phyloP scores from a whole-genome alignment of 768 basidiomycete species.

The Tephrocybe sp. region DNA sequence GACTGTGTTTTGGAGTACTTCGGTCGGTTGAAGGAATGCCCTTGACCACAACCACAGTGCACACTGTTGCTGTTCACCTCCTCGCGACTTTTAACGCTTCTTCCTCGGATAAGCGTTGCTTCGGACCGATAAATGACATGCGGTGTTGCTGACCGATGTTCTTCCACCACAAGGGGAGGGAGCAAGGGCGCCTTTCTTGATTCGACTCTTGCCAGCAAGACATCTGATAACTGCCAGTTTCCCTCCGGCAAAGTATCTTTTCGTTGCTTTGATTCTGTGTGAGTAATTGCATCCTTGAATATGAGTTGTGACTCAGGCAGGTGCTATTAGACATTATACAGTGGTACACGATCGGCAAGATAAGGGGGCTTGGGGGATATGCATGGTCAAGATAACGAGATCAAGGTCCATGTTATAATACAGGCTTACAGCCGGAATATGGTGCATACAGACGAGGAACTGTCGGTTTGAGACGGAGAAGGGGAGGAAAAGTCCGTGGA shows the following conservation, averaged over 20 bases:
- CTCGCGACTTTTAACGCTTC: too few species aligned
- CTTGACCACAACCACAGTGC: neutral
- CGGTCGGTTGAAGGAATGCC: too few species aligned
- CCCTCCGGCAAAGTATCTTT: too few species aligned
- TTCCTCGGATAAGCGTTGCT: neutral
- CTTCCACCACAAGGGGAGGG: neutral
- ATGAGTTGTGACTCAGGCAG: neutral
- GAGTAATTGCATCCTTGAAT: too few species aligned
- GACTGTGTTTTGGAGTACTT: too few species aligned
- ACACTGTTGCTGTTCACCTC: too few species aligned
- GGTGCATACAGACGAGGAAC: neutral
- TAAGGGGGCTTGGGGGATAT: neutral
- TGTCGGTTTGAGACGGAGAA: neutral
- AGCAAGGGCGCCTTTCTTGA: neutral
- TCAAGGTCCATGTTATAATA: constrained; percentile 2
- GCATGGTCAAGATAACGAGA: constrained; percentile 7
- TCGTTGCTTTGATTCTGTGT: too few species aligned
- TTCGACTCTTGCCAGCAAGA: neutral
- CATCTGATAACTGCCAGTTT: too few species aligned
- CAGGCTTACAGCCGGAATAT: neutral
- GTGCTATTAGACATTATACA: constrained; percentile 6
- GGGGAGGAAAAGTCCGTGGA: neutral
- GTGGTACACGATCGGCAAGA: neutral
- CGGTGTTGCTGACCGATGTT: neutral
- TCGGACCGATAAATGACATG: neutral